These are phyloP conservation scores for Botrytis aclada DNA, from an alignment of 2,329 filamentous ascomycete species.

Conservation along the genomic window DNA sequence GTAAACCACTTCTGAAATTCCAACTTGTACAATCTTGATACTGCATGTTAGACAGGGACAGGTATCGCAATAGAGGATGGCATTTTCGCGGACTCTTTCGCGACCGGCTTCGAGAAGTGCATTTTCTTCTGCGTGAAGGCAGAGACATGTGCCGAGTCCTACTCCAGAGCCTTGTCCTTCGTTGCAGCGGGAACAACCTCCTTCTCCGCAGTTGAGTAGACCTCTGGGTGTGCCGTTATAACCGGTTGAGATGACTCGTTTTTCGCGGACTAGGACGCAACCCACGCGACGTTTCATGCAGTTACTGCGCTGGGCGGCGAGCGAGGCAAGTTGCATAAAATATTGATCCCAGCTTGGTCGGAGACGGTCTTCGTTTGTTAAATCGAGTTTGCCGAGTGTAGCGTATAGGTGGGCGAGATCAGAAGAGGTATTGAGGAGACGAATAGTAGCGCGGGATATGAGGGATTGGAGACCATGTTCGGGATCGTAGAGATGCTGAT, in stretches of 20 bases:
- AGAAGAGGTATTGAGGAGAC: conserved; percentile 79
- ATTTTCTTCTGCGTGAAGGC: conserved; percentile 98
- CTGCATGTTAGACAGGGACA: conserved; percentile 97
- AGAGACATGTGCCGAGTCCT: conserved; percentile 81
- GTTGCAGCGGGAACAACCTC: conserved; percentile 88
- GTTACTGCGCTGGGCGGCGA: conserved; percentile 87
- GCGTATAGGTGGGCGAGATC: conserved; percentile 69
- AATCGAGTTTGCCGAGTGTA: conserved; percentile 69
- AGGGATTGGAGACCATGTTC: conserved; percentile 66
- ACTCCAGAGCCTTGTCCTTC: conserved; percentile 65
- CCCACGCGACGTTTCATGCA: conserved; percentile 98
- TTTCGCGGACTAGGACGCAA: conserved; percentile 83
- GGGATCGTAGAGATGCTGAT: conserved; percentile 72
- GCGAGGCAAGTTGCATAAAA: conserved; percentile 93
- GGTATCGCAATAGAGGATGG: conserved; percentile 89
- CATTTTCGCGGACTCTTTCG: conserved; percentile 78
- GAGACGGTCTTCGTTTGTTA: conserved; percentile 74
- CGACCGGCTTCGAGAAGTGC: conserved; percentile 90
- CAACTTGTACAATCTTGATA: conserved; percentile 97
- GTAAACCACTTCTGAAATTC: conserved; percentile 93
- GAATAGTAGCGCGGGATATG: conserved; percentile 76
- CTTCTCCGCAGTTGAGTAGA: conserved; percentile 85
- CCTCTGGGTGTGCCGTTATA: conserved; percentile 97
- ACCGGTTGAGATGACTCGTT: conserved; percentile 87
- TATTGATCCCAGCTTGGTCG: conserved; percentile 94